A percentile compares a stretch with the other conserved stretches of the same genome.
Conservation (phyloP, 768 basidiomycete genomes). For the Boletus rufocinnamomeus region DNA sequence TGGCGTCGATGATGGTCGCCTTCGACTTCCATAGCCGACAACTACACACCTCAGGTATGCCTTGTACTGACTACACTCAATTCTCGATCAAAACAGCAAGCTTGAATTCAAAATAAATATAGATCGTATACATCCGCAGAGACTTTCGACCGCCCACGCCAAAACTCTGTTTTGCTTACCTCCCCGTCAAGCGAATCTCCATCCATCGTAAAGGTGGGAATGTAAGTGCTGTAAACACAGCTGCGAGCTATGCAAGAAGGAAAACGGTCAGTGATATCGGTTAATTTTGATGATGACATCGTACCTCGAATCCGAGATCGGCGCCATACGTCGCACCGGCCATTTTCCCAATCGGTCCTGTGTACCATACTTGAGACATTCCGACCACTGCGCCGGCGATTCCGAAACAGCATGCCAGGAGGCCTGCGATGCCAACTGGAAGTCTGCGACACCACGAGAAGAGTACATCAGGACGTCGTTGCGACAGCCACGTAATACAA, state of each 20-base stretch:
- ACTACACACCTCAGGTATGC: too few relatives aligned
- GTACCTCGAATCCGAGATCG: slow-evolving; percentile 56
- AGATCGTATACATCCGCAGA: neutral
- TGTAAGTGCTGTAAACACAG: slow-evolving; percentile 46
- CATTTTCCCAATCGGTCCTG: slow-evolving; percentile 47
- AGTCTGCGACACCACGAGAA: slow-evolving; percentile 31
- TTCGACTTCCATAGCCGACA: too few relatives aligned
- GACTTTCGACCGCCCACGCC: neutral
- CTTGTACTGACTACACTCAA: too few relatives aligned
- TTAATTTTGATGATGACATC: neutral
- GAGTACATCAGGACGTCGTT: neutral
- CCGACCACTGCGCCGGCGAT: slow-evolving; percentile 51
- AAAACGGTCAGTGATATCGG: too few relatives aligned
- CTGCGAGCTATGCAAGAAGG: slow-evolving; percentile 38
- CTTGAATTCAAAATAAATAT: neutral
- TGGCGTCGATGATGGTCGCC: too few relatives aligned
- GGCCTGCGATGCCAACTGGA: slow-evolving; percentile 50
- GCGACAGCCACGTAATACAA: neutral
- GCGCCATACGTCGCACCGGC: slow-evolving; percentile 46
- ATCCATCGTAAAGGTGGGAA: slow-evolving; percentile 50
- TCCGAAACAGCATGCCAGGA: slow-evolving; percentile 49
- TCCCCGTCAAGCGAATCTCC: slow-evolving; percentile 47
- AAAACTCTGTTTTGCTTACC: slow-evolving; percentile 20
- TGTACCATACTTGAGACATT: slow-evolving; percentile 56
- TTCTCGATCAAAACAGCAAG: neutral